Conservation (phyloP, 257 asterid species). For the Paulownia fortunei region DNA sequence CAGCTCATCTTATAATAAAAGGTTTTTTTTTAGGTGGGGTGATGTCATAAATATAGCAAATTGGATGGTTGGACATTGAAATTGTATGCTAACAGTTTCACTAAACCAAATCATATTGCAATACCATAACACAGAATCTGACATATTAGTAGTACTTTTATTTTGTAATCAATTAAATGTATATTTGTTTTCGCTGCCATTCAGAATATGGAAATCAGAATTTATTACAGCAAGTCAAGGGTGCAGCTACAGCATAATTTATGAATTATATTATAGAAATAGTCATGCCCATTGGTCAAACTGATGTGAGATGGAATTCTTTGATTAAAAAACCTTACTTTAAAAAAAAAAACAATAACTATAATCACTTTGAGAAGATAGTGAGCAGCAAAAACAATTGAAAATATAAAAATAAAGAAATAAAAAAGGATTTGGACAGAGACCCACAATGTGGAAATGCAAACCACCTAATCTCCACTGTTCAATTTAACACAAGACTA, state of each 20-base stretch:
- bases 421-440: not conserved
- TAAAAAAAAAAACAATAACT: not conserved
- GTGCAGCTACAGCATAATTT: constrained; percentile 12
- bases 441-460: not conserved
- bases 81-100: not conserved
- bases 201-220: constrained; percentile 12
- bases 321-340: not conserved
- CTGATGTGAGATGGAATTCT: constrained; percentile 9
- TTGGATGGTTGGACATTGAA: not conserved
- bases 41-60: not conserved
- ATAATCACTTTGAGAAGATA: not conserved
- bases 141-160: not conserved
- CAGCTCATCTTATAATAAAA: not conserved
- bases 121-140: not conserved
- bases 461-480: not conserved
- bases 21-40: not conserved
- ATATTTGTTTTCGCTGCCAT: not conserved
- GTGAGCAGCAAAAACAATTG: not conserved
- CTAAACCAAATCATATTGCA: constrained; percentile 13
- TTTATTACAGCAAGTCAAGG: not conserved
- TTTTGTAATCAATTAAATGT: constrained; percentile 2
- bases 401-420: not conserved
- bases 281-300: not conserved
- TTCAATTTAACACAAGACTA: not conserved
- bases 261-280: not conserved